These are phyloP conservation scores for Didymella sp. DNA, from an alignment of 2,329 filamentous ascomycete species.

Conservation along the genomic window DNA sequence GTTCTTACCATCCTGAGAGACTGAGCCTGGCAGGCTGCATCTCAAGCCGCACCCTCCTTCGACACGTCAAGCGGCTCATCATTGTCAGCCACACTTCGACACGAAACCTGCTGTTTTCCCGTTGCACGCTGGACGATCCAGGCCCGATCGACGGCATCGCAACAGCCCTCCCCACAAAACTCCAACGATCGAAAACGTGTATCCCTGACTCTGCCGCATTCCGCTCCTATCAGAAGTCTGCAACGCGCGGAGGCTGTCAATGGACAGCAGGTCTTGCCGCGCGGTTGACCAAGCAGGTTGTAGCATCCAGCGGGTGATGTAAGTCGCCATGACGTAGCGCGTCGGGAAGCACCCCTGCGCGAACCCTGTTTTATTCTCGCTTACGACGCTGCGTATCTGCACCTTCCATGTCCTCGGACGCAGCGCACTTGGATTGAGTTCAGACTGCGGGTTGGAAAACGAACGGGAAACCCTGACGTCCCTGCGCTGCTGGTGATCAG, in stretches of 20 bases:
- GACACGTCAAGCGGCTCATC: neutral
- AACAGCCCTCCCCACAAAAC: slow-evolving; percentile 28
- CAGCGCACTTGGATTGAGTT: slow-evolving; percentile 11
- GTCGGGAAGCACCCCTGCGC: slow-evolving; percentile 24
- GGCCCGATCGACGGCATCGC: slow-evolving; percentile 41
- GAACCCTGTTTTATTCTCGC: slow-evolving; percentile 19
- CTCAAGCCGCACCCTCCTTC: neutral
- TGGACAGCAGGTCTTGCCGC: slow-evolving; percentile 27
- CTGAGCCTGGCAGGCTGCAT: neutral
- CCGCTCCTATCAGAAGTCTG: slow-evolving; percentile 29
- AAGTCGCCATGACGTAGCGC: slow-evolving; percentile 25
- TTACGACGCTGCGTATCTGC: slow-evolving; percentile 21
- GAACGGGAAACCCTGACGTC: slow-evolving; percentile 14
- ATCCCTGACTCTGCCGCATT: slow-evolving; percentile 24
- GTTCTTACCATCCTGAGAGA: neutral
- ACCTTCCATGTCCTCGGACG: slow-evolving; percentile 17
- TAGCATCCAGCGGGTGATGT: slow-evolving; percentile 19
- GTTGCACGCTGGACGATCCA: slow-evolving; percentile 24
- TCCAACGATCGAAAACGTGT: slow-evolving; percentile 14
- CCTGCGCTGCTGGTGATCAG: slow-evolving; percentile 18
- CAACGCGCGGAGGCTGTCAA: slow-evolving; percentile 17
- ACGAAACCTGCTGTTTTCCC: slow-evolving; percentile 15
- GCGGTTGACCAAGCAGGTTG: slow-evolving; percentile 31
- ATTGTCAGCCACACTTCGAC: slow-evolving; percentile 9
- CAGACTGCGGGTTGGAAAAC: slow-evolving; percentile 13